Conservation (phyloP, 2,329 filamentous ascomycete species). For the Mycocentrospora acerina region DNA sequence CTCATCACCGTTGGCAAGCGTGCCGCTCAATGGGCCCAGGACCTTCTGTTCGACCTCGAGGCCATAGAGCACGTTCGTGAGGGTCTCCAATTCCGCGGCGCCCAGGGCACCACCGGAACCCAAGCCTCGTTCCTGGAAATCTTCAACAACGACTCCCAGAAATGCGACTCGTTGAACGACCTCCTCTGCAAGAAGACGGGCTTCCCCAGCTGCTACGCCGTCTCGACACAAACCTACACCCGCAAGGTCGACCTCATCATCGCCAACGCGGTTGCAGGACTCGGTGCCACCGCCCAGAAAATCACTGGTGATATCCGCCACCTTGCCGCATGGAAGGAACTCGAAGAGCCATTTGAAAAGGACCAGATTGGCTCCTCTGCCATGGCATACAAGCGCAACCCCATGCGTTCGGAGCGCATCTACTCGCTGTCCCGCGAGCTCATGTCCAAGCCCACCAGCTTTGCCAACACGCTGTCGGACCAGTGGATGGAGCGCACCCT, state of each 20-base stretch:
- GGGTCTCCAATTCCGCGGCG: slow-evolving; percentile 72
- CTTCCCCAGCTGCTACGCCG: slow-evolving; percentile 61
- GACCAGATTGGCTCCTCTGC: slow-evolving; percentile 57
- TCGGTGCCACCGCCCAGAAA: slow-evolving; percentile 76
- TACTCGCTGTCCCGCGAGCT: slow-evolving; percentile 61
- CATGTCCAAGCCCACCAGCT: slow-evolving; percentile 56
- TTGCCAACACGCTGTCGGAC: slow-evolving; percentile 64
- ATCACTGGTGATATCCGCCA: slow-evolving; percentile 76
- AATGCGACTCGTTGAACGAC: slow-evolving; percentile 64
- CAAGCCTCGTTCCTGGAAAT: slow-evolving; percentile 72
- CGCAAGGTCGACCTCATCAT: slow-evolving; percentile 81
- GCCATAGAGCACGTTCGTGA: slow-evolving; percentile 69
- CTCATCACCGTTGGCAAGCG: slow-evolving; percentile 68
- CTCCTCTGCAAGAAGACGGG: slow-evolving; percentile 67
- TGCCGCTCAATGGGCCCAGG: slow-evolving; percentile 73
- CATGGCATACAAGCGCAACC: slow-evolving; percentile 66
- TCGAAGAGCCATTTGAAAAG: slow-evolving; percentile 82
- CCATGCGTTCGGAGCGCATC: slow-evolving; percentile 62
- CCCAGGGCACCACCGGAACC: slow-evolving; percentile 48
- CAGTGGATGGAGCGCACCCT: slow-evolving; percentile 80
- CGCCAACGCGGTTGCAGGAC: slow-evolving; percentile 75
- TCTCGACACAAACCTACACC: slow-evolving; percentile 74
- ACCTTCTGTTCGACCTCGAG: slow-evolving; percentile 73
- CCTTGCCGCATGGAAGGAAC: slow-evolving; percentile 74
- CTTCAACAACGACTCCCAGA: slow-evolving; percentile 61